Base-by-base conservation (phyloP, 345 rosid genomes). In the Microthlaspi erraticum region DNA sequence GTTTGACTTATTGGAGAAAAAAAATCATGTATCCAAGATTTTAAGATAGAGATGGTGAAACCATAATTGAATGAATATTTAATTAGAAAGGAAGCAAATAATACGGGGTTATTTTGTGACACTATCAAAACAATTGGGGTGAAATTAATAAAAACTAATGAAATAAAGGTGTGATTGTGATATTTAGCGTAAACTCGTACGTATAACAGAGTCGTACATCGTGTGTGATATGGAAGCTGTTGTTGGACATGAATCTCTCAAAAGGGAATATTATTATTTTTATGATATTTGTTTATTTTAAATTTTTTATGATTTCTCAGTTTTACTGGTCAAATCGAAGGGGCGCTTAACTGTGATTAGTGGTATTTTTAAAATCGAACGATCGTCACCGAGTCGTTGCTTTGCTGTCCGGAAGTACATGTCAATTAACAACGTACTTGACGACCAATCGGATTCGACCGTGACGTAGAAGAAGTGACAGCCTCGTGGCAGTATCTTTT, bases 361-460 rank as follows among this genome's bases (percentile, higher is more conserved):
- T 26, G 3, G 2, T 26, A 2, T 26, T 62, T 43, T 53, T 8
- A 10, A 17, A 59, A 50, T 10, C 18, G 3, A 60, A 39, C 46
- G 58, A 68, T 66, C 70, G 75, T 69, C 79, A 69, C 79, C 33
- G 32, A 76, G 71, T 56, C 60, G 16, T 60, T 68, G 64, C 70
- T 55, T 54, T 31, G 70, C 74, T 62, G 74, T 61, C 44, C 1
- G 7, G 14, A 32, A 18, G 69, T 41, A 71, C 75, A 64, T 38
- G 76, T 54, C 57, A 56, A 44, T 43, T 13, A 31, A 53, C 36
- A 60, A 60, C 60, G 66, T 69, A 63, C 66, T 63, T 48, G 14
- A 48, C 0, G 33, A 26, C 72, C 63, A 59, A 77, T 71, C 1
- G 10, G 58, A 59, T 64, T 50, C 17, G 64, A n/a, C 76, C 2